Evolutionary conservation across 352 stramenopile genomes (phyloP).

Genomic region (Globisporangium acanthophoron): DNA sequence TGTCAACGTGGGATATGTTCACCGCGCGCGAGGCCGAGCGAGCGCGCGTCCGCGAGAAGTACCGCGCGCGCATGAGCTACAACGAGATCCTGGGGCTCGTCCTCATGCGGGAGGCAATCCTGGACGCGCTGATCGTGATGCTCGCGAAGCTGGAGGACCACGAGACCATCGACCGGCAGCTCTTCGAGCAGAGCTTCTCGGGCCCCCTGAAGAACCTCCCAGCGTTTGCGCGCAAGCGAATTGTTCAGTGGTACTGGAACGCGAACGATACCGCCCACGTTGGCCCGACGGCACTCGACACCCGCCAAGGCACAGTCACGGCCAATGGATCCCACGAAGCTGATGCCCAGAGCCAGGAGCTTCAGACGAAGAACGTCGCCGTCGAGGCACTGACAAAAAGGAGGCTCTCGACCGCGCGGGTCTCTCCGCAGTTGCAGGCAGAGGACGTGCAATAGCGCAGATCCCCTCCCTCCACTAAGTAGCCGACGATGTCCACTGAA

Average conservation of each 20-base stretch:
- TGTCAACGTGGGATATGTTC: conserved; percentile 65
- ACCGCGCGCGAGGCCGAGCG: conserved; percentile 46
- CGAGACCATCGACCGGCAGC: conserved; percentile 23
- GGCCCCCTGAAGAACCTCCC: neutral
- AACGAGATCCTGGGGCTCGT: conserved; percentile 31
- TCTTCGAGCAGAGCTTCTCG: conserved; percentile 40
- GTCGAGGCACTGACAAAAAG: neutral
- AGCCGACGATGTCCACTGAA: no score
- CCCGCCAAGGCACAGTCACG: no score
- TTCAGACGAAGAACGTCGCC: neutral
- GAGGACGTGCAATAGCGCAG: neutral
- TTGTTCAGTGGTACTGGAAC: conserved; percentile 13
- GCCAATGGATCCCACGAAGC: no score
- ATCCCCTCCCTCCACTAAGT: no score
- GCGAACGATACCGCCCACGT: conserved; percentile 3
- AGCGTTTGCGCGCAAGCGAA: neutral
- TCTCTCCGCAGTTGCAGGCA: neutral
- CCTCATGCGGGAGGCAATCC: conserved; percentile 39
- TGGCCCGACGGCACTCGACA: neutral
- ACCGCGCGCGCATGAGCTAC: conserved; percentile 29
- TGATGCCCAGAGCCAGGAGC: neutral
- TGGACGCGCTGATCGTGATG: conserved; percentile 47
- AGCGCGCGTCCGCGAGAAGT: conserved; percentile 35
- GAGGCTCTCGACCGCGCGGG: no score
- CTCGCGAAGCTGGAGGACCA: conserved; percentile 31